These are phyloP conservation scores for Trichomonascaceae sp. DNA, from an alignment of 1,139 yeast species.

Conservation along the genomic window DNA sequence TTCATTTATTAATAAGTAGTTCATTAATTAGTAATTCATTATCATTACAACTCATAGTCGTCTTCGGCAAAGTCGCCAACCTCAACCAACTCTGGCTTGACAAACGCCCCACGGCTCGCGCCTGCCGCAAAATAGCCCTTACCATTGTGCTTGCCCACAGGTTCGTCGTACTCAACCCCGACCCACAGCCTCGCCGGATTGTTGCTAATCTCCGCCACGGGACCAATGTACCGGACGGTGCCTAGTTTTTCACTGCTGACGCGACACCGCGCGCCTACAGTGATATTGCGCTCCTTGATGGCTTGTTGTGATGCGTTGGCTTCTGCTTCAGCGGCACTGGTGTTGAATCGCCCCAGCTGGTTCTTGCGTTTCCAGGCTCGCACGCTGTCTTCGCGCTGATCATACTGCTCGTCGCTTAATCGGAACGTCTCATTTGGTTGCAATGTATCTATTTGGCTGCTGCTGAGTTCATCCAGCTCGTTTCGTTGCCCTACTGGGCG, in stretches of 20 bases:
- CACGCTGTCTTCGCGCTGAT: slow-evolving; percentile 46
- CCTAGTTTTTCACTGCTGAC: slow-evolving; percentile 51
- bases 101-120: slow-evolving; percentile 39
- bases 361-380: slow-evolving; percentile 62
- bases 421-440: slow-evolving; percentile 37
- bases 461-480: slow-evolving; percentile 24
- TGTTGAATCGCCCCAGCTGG: slow-evolving; percentile 60
- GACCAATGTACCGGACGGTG: slow-evolving; percentile 51
- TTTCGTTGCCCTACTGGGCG: slow-evolving; percentile 25
- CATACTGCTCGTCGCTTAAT: slow-evolving; percentile 58
- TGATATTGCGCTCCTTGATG: slow-evolving; percentile 25
- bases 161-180: slow-evolving; percentile 56
- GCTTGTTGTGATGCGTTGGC: slow-evolving; percentile 16
- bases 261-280: slow-evolving; percentile 26
- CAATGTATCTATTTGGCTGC: no score
- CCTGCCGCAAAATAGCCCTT: slow-evolving; percentile 45
- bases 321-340: slow-evolving; percentile 28
- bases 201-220: slow-evolving; percentile 41
- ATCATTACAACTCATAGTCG: slow-evolving; percentile 4
- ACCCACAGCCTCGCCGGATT: slow-evolving; percentile 41
- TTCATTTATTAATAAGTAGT: no score
- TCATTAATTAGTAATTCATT: no score
- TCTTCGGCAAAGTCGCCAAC: slow-evolving; percentile 27
- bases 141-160: slow-evolving; percentile 68
- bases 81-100: slow-evolving; percentile 25